Conservation (phyloP, 495 filamentous ascomycete genomes). For the Aspergillus saccharolyticus region DNA sequence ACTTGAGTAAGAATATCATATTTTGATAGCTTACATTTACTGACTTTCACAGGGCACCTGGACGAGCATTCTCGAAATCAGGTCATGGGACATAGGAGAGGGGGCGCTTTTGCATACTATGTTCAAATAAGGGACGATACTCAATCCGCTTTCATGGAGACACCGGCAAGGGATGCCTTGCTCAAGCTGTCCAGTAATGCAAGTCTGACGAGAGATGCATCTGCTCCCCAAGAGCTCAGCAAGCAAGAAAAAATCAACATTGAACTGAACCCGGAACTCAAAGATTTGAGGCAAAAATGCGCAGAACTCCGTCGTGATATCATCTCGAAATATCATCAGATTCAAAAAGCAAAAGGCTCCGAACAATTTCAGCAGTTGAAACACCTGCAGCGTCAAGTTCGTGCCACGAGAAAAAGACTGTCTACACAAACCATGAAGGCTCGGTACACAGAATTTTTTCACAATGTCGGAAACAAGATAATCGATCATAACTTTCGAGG, state of each 20-base stretch:
- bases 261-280: conserved; percentile 10
- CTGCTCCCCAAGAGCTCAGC: conserved; percentile 13
- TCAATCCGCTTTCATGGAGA: conserved; percentile 23
- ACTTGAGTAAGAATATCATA: conserved; percentile 12
- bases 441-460: conserved; percentile 11
- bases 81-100: conserved; percentile 19
- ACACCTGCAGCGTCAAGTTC: conserved; percentile 3
- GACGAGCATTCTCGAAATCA: conserved; percentile 21
- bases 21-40: background rate
- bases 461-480: conserved; percentile 19
- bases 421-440: conserved; percentile 6
- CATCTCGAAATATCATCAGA: conserved; percentile 11
- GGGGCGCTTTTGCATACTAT: conserved; percentile 21
- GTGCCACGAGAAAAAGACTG: conserved; percentile 13
- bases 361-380: conserved; percentile 13
- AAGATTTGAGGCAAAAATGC: conserved; percentile 7
- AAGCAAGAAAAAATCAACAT: conserved; percentile 9
- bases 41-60: conserved; percentile 17
- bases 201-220: conserved; percentile 19
- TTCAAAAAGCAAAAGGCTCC: conserved; percentile 9
- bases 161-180: conserved; percentile 19
- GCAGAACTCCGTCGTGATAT: conserved; percentile 7
- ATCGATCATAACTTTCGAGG: conserved; percentile 17
- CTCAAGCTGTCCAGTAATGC: conserved; percentile 13
- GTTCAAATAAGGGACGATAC: conserved; percentile 19